Percentiles rank a stretch among this genome's conserved stretches.
Conservation (phyloP, 2,329 filamentous ascomycete species). For the Botrytis squamosa region DNA sequence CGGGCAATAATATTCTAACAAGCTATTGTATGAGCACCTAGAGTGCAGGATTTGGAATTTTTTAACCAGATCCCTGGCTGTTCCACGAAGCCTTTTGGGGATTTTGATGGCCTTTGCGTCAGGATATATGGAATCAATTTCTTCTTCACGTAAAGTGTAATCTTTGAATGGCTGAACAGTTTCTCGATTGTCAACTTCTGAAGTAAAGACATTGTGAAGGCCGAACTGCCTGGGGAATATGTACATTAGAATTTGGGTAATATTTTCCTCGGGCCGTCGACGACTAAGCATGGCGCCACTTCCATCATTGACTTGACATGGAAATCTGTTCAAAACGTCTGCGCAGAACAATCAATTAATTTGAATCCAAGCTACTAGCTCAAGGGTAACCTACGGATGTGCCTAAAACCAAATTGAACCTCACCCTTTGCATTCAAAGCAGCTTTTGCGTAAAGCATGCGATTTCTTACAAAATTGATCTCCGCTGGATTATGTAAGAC, state of each 20-base stretch:
- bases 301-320: constrained; percentile 30
- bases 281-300: not conserved
- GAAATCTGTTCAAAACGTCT: constrained; percentile 80
- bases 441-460: constrained; percentile 82
- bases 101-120: constrained; percentile 41
- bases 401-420: constrained; percentile 72
- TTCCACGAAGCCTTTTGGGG: constrained; percentile 69
- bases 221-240: constrained; percentile 90
- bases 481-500: constrained; percentile 47
- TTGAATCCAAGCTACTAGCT: constrained; percentile 25
- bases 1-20: constrained; percentile 82
- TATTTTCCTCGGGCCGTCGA: constrained; percentile 45
- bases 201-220: constrained; percentile 89
- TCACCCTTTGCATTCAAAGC: constrained; percentile 65
- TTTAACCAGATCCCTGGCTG: constrained; percentile 56
- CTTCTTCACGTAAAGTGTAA: constrained; percentile 80
- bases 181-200: constrained; percentile 59
- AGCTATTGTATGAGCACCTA: constrained; percentile 74
- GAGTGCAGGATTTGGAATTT: constrained; percentile 69
- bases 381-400: constrained; percentile 65
- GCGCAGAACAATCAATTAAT: constrained; percentile 27
- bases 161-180: constrained; percentile 77
- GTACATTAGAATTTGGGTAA: constrained; percentile 78
- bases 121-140: constrained; percentile 54
- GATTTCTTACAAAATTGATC: constrained; percentile 74